Evolutionary conservation across 2,329 filamentous ascomycete genomes (phyloP).

Genomic region (Epichloe amarillans): DNA sequence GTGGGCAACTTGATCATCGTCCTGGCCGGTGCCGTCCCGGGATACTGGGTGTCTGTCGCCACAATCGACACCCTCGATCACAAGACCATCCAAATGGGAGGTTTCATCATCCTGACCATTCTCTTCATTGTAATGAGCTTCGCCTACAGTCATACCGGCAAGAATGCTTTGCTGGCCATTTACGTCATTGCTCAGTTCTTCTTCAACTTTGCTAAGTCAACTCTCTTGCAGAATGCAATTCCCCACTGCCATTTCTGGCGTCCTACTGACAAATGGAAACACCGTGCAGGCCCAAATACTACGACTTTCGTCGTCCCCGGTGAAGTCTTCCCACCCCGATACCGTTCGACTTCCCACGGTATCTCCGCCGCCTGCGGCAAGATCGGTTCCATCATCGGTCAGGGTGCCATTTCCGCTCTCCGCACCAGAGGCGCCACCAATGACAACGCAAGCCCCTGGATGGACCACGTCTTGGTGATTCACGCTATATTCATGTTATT

Average conservation of each 20-base stretch:
- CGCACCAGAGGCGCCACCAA: conserved; percentile 30
- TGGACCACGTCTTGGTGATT: conserved; percentile 67
- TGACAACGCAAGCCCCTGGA: conserved; percentile 42
- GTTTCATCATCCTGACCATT: conserved; percentile 46
- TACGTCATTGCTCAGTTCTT: conserved; percentile 46
- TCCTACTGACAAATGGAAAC: not conserved
- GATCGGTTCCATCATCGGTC: conserved; percentile 42
- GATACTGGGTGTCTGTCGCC: conserved; percentile 70
- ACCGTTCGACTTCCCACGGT: conserved; percentile 43
- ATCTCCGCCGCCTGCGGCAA: conserved; percentile 43
- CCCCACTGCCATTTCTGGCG: too few species aligned
- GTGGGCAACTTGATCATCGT: conserved; percentile 70
- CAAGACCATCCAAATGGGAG: conserved; percentile 60
- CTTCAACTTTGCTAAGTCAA: conserved; percentile 36
- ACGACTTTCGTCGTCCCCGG: conserved; percentile 45
- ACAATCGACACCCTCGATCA: conserved; percentile 62
- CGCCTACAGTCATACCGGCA: conserved; percentile 39
- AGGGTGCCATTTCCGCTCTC: conserved; percentile 43
- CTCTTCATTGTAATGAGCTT: conserved; percentile 52
- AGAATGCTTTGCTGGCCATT: conserved; percentile 40
- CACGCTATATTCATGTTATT: conserved; percentile 64
- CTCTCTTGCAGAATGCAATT: too few species aligned
- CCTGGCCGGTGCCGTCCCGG: conserved; percentile 65
- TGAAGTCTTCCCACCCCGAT: conserved; percentile 43
- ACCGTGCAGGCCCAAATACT: conserved; percentile 32